Evolutionary conservation across 108 stramenopile species (phyloP).

Genomic region (Cyclotella baltica): DNA sequence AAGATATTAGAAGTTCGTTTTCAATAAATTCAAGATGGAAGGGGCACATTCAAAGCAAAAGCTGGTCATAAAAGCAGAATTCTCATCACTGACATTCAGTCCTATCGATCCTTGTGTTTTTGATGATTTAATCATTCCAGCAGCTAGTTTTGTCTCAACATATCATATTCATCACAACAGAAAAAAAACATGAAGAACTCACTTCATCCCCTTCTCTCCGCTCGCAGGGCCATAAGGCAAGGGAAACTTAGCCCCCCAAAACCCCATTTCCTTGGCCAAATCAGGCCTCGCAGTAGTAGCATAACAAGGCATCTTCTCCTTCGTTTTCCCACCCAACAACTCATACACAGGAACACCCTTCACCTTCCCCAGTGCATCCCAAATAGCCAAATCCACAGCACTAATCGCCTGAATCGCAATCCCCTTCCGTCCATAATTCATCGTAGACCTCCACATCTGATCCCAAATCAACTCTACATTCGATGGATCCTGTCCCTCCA

Average conservation of each 20-base stretch:
- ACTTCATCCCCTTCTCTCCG: constrained; percentile 66
- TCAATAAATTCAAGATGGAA: neutral
- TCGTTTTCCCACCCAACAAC: constrained; percentile 74
- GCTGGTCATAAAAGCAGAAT: constrained; percentile 29
- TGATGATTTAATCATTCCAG: constrained; percentile 42
- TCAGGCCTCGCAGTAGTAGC: constrained; percentile 74
- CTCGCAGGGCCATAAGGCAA: constrained; percentile 70
- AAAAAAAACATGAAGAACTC: neutral
- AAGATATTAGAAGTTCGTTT: neutral
- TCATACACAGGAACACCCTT: constrained; percentile 67
- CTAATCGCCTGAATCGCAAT: constrained; percentile 68
- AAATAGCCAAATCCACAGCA: constrained; percentile 72
- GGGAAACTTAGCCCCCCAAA: constrained; percentile 72
- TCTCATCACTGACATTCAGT: constrained; percentile 44
- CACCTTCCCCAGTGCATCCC: constrained; percentile 73
- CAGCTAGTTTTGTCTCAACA: neutral
- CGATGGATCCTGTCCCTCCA: constrained; percentile 62
- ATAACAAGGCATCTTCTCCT: constrained; percentile 71
- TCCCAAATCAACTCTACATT: constrained; percentile 84
- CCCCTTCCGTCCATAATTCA: constrained; percentile 75
- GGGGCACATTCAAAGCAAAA: neutral
- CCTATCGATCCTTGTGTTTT: constrained; percentile 55
- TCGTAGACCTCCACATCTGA: constrained; percentile 66
- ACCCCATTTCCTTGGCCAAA: constrained; percentile 66
- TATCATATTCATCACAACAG: neutral